These are phyloP conservation scores for Eragrostis curvula DNA, from an alignment of 176 grass and related monocot genomes.

Conservation along the genomic window DNA sequence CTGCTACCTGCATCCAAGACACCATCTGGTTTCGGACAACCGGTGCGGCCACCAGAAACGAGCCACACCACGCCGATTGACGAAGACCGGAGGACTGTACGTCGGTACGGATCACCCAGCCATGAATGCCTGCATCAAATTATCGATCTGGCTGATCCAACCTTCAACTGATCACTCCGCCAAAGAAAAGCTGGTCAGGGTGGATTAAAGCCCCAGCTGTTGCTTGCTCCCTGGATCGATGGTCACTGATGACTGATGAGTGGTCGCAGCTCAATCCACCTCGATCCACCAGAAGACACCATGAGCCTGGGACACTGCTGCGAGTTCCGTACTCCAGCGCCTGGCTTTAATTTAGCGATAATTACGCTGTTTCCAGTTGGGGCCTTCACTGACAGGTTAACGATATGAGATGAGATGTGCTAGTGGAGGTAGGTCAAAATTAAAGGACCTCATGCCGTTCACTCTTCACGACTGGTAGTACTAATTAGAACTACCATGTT, in stretches of 20 bases:
- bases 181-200: background rate
- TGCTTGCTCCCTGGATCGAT: background rate
- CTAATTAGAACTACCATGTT: too few species aligned
- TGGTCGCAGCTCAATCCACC: background rate
- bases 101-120: background rate
- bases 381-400: background rate
- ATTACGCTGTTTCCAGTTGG: background rate
- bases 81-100: background rate
- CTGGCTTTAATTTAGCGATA: background rate
- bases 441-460: too few species aligned
- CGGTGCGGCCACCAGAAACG: background rate
- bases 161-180: background rate
- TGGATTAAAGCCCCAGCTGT: background rate
- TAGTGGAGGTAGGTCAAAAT: too few species aligned
- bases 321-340: background rate
- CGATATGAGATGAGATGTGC: too few species aligned
- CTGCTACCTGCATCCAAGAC: background rate
- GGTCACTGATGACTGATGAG: background rate
- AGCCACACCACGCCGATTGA: background rate
- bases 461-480: too few species aligned
- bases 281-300: background rate
- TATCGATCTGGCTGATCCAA: background rate
- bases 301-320: background rate
- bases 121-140: background rate
- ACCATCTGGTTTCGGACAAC: background rate